phyloP scores from a whole-genome alignment of 2,329 filamentous ascomycete genomes.

The Neurospora sp. region DNA sequence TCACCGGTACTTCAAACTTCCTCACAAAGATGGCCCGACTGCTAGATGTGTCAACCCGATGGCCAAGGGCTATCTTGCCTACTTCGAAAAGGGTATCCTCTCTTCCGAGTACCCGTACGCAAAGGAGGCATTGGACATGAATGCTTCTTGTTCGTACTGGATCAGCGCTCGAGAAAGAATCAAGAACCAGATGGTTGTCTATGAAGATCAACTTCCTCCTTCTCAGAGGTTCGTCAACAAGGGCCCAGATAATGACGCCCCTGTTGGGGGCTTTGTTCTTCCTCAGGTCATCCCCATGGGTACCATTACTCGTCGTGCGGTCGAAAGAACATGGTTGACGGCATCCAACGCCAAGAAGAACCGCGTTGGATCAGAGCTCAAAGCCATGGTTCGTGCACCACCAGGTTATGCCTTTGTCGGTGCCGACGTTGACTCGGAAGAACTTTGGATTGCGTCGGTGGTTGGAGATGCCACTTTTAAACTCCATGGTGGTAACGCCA shows the following conservation, averaged over 20 bases:
- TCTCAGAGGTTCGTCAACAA: slow-evolving; percentile 15
- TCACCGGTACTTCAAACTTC: slow-evolving; percentile 79
- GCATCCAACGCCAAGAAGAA: slow-evolving; percentile 96
- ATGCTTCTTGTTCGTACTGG: slow-evolving; percentile 98
- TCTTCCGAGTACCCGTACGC: slow-evolving; percentile 84
- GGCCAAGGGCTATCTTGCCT: slow-evolving; percentile 81
- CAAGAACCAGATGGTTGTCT: slow-evolving; percentile 90
- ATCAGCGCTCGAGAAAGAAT: slow-evolving; percentile 92
- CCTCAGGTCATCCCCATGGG: slow-evolving; percentile 98
- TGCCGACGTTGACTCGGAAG: slow-evolving; percentile 93
- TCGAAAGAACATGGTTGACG: slow-evolving; percentile 97
- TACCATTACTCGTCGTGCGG: slow-evolving; percentile 85
- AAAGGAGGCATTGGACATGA: slow-evolving; percentile 95
- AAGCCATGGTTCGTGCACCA: slow-evolving; percentile 91
- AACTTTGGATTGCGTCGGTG: slow-evolving; percentile 95
- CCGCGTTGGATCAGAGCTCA: slow-evolving; percentile 90
- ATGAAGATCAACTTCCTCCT: slow-evolving; percentile 49
- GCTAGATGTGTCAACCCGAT: slow-evolving; percentile 80
- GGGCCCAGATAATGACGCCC: slow-evolving; percentile 14
- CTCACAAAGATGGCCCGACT: slow-evolving; percentile 87
- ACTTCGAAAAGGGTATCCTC: slow-evolving; percentile 82
- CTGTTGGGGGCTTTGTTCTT: slow-evolving; percentile 67
- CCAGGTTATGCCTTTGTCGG: slow-evolving; percentile 89
- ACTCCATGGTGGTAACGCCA: slow-evolving; percentile 89
- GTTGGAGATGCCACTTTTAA: slow-evolving; percentile 92